Base-by-base conservation (phyloP, 2,329 filamentous ascomycete genomes). In the Exutisphaerella laricina region DNA sequence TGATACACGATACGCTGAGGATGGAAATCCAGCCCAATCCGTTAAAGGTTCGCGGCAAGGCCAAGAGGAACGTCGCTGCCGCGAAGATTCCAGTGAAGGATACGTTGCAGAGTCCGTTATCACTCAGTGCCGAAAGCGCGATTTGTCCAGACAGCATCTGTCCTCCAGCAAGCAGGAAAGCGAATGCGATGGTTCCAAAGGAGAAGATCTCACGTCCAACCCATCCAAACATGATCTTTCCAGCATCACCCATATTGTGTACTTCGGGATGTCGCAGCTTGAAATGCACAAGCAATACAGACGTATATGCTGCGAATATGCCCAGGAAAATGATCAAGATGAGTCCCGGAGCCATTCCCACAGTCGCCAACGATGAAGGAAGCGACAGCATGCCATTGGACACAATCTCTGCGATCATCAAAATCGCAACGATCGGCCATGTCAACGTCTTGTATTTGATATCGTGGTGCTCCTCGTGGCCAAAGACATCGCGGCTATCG, bases 371-470 rank as follows among this genome's bases (percentile, higher is more conserved):
- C 14, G 70, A 72, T 4, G 69, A 73, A 0, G 74, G 74, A 4
- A 77, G 61, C 4, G 69, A 73, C 5, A 77, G 66, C 68, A 76
- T 76, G 44, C 73, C 74, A 43, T 57, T 59, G 17, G 43, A 46
- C 18, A 77, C 71, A 43, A 76, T 76, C 57, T 77, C 74, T 10
- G 74, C 71, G 36, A 77, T 74, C 73, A 77, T 77, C 45, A 77
- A 61, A 4, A 74, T 59, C 3, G 72, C 66, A 3, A 75, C 72
- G 25, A 75, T 61, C 26, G 66, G 69, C 74, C 73, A 77, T 14
- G 67, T 69, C 9, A 77, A 55, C 0, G 71, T 75, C 53, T 75
- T 75, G 63, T 77, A 78, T 47, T 72, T 70, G 58, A 77, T 77
- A 20, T 64, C 52, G 32, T 65, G 60, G 13, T 49, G 50, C 23